Base-by-base conservation (phyloP, 176 grass and related monocot genomes). In the Puya raimondii region DNA sequence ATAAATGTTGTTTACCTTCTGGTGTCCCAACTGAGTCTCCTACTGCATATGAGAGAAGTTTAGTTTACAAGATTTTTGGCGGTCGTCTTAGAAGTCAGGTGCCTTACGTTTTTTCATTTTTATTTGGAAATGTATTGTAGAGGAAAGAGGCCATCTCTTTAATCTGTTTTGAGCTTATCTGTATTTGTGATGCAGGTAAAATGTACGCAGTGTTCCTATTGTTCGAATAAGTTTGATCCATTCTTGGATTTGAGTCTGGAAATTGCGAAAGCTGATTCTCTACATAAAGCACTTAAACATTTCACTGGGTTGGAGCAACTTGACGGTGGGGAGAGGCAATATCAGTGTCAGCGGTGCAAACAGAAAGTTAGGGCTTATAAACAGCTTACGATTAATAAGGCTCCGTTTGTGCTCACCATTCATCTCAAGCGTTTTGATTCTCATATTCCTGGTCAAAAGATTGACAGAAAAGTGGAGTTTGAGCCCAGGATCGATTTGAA, bases 181-280 rank as follows among this genome's bases (percentile, higher is more conserved):
- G n/a, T 77, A 68, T 53, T 33, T 25, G 16, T 63, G 56, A 70
- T 79, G 12, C 87, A 99, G 94, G 94, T 99, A 58, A 99, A 80
- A 88, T 99, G 94, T 80, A 88, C 68, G 15, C 78, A 74, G 21
- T 99, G 94, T 78, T 87, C 64, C 9, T 84, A 90, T 53, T 93
- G 86, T 73, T 99, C 90, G 63, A 99, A 90, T 59, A 93, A 84
- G 70, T 93, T 86, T 66, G 94, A 99, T 72, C 94, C 94, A 64
- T 99, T 99, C 76, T 81, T 93, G 73, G 94, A 99, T 78, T 84
- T 99, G 69, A 99, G 94, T 75, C 87, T 99, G 71, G 89, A 99
- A 85, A 99, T 99, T 82, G 87, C 68, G 17, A 99, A 91, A 75
- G 87, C 87, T 54, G 80, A 86, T n/a, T 85, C 89, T 50, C 77